A percentile compares a stretch with the other conserved stretches of the same genome.
Conservation (phyloP, 257 asterid genomes). For the Ehretia macrophylla region DNA sequence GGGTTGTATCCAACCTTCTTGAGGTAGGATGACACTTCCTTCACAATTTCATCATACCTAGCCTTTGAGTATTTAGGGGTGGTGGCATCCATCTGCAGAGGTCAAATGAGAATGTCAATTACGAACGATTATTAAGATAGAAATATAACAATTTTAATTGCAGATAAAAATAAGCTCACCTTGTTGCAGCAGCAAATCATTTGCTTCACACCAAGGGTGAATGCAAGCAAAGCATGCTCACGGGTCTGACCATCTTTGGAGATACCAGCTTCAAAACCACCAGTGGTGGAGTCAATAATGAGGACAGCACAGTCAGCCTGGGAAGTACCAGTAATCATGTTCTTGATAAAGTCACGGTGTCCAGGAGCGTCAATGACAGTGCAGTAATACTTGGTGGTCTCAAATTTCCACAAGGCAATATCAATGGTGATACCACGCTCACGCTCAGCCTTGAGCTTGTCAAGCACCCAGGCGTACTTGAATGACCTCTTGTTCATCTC, state of each 20-base stretch:
- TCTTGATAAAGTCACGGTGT: constrained; percentile 80
- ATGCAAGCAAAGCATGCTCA: constrained; percentile 79
- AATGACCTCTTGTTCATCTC: constrained; percentile 89
- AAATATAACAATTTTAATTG: too few species aligned
- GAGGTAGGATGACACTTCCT: constrained; percentile 61
- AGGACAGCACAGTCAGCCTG: constrained; percentile 89
- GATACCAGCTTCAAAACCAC: constrained; percentile 88
- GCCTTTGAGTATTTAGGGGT: constrained; percentile 66
- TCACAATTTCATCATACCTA: constrained; percentile 53
- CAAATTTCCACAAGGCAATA: constrained; percentile 87
- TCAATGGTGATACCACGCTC: constrained; percentile 88
- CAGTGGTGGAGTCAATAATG: constrained; percentile 80
- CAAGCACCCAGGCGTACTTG: constrained; percentile 88
- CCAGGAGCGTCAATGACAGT: constrained; percentile 91
- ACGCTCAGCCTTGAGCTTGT: constrained; percentile 90
- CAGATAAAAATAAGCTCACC: constrained; percentile 18
- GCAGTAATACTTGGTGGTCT: constrained; percentile 86
- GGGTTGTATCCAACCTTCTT: constrained; percentile 76
- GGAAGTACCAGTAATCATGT: constrained; percentile 87
- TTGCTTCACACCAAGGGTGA: constrained; percentile 79
- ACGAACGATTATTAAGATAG: neutral
- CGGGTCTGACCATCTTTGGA: constrained; percentile 91
- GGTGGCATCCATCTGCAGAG: constrained; percentile 58
- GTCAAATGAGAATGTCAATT: neutral
- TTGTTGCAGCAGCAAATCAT: constrained; percentile 86